A percentile compares a stretch with the other conserved stretches of the same genome.
phyloP scores from a whole-genome alignment of 441 rosid species.

The Erodium chrysanthum region DNA sequence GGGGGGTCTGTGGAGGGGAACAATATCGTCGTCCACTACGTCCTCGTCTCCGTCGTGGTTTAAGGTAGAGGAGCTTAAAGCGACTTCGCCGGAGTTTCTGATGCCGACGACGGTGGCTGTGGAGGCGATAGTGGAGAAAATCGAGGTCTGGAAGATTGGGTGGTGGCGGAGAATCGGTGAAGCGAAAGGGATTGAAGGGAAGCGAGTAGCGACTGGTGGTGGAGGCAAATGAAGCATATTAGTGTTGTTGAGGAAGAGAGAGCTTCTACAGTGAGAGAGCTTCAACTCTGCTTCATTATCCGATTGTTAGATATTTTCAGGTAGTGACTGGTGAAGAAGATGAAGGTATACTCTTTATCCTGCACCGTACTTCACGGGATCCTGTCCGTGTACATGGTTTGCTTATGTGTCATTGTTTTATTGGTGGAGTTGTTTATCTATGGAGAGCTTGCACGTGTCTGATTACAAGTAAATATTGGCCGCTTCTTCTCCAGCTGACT shows the following conservation, averaged over 20 bases:
- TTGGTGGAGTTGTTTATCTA: no score
- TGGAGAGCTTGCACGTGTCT: no score
- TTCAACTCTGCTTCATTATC: background rate
- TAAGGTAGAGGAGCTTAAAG: slow-evolving; percentile 15
- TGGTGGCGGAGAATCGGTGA: slow-evolving; percentile 24
- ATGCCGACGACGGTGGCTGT: background rate
- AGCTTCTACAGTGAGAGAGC: background rate
- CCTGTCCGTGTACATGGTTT: no score
- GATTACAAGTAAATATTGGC: no score
- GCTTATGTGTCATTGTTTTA: no score
- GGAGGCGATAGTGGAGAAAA: slow-evolving; percentile 7
- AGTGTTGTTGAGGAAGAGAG: background rate
- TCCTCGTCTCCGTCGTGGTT: slow-evolving; percentile 22
- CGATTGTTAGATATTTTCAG: background rate
- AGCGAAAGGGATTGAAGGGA: slow-evolving; percentile 29
- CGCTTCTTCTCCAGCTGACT: background rate
- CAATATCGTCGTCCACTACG: slow-evolving; percentile 13
- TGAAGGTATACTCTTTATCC: no score
- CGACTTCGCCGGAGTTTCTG: slow-evolving; percentile 18
- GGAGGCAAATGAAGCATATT: slow-evolving; percentile 18
- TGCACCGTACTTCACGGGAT: no score
- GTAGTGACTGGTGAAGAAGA: no score
- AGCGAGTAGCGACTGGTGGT: slow-evolving; percentile 40
- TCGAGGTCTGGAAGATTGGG: slow-evolving; percentile 19
- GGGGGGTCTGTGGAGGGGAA: slow-evolving; percentile 31